Base-by-base conservation (phyloP, 805 yeast genomes). In the Cyberlindnera bimundalis region DNA sequence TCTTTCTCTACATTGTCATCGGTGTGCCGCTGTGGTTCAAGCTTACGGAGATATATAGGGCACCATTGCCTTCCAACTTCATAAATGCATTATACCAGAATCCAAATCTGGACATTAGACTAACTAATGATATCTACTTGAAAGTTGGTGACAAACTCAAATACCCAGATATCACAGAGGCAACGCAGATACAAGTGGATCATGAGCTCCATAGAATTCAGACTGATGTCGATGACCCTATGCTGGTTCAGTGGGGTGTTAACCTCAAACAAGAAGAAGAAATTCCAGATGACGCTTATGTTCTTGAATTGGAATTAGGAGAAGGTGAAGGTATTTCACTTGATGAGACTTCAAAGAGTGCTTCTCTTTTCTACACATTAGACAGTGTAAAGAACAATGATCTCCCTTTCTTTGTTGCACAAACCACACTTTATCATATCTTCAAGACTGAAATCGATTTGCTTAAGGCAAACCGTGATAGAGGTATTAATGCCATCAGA, bases 161-260 rank as follows among this genome's bases (percentile, higher is more conserved):
- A 14, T 79, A 81, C 50, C 90, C 91, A 0, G 96, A 88, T 57
- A 54, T 88, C 15, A 74, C 71, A 2, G 68, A 68, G 31, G 88
- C 84, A 1, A 55, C 73, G 2, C 73, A 74, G 43, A 52, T 67
- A 11, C 76, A 77, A 49, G 52, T 76, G 2, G 66, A 72, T 43
- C 61, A 65, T 13, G 61, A 73, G 33, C 43, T 79, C 30, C 52
- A 59, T n/a, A 34, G 35, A n/a, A 16, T 45, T 24, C 46, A 39
- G 16, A 28, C 36, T 6, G 35, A 46, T 17, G 50, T 59, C 12
- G 43, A 50, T 25, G 48, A 52, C 12, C 59, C 60, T 23, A 40
- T 52, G 20, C 41, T 40, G 6, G 60, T 67, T 2, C 58, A 60
- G 17, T 66, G 72, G 70, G 52, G 62, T 59, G 40, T 52, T 48